Evolutionary conservation across 164 flowering plant species (phyloP), one percentile per base, ranked within the genome.

Genomic region (Houttuynia cordata): DNA sequence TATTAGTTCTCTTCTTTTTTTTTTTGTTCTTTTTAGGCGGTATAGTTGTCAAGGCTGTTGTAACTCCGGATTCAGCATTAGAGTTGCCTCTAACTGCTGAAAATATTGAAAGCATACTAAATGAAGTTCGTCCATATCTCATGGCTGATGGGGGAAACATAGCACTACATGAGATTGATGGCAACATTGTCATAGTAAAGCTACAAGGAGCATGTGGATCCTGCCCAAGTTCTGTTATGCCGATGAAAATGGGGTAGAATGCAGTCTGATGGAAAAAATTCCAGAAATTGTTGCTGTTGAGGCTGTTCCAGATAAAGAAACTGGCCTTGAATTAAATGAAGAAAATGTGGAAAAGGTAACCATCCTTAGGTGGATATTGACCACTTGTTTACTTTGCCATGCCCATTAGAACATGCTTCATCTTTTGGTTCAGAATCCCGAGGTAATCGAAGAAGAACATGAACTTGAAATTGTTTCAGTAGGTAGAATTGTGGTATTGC

Each of bases 141-240:
- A 93, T 93, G 68, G 57, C 97, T n/a, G 98, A 92, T 79, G 98
- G 96, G 20, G 98, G 98, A 34, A 92, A 92, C 62, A 96, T 89
- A 57, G 91, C 83, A 53, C 75, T 93, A 23, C 92, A 93, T 66
- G 98, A 93, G 76, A 93, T 93, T 58, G 96, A 90, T 83, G 98
- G 96, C 37, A 81, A 89, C 78, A 79, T 90, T 65, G 98, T 87
- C 15, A 74, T 81, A 62, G 75, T 93, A 79, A 93, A 93, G 75
- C 76, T 93, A 59, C 96, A 93, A 74, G 98, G 97, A 63, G 98
- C 98, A 18, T 93, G 98, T 71, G 97, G 98, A 9, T 93, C 98
- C 21, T 93, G 98, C 61, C 97, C 98, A n/a, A 87, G 94, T 76
- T 82, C 98, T 57, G 81, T 79, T 21, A 82, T 71, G 78, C 90